Base-by-base conservation (phyloP, 345 rosid species). In the Jatropha curcas region DNA sequence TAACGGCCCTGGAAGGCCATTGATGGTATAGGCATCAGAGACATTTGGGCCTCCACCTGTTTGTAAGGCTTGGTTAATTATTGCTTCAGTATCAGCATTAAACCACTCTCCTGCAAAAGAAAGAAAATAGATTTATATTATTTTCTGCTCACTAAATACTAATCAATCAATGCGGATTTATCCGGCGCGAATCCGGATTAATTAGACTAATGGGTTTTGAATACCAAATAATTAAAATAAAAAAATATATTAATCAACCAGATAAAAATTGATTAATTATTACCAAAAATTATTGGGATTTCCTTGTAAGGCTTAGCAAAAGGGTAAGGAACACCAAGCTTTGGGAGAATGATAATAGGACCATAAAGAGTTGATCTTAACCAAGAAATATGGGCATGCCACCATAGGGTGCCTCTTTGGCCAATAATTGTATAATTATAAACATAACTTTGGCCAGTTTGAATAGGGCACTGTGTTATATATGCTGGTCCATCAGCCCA, bases 381-480 rank as follows among this genome's bases (percentile, higher is more conserved):
- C 77, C 81, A 78, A 2, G 81, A 68, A 22, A 74, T 69, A 51
- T 78, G 81, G 16, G 81, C 81, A 64, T 69, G 81, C 71, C 71
- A 69, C 70, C 73, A 68, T 34, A 73, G 71, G n/a, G 81, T 73
- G 11, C 81, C 81, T 63, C 81, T 78, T 35, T 73, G 77, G 7
- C 81, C 81, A 10, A 56, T 28, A 35, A 78, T 52, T 2, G 81
- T 78, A 20, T 22, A 78, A 45, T 78, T 73, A 62, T 78, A 78
- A 1, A 78, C 50, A 48, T 73, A 73, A 55, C 71, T 73, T 13
- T 73, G 71, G 9, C 77, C 78, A 22, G 56, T 63, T 50, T 64
- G 77, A 14, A 78, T 73, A 1, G 81, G 77, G 67, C 74, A 78
- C 27, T 74, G 75, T 0, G 82, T 78, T 62, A 78, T 65, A 52